A percentile compares a stretch with the other conserved stretches of the same genome.
These are phyloP conservation scores for Nicotiana tomentosiformis DNA, from an alignment of 257 asterid species.

Conservation along the genomic window DNA sequence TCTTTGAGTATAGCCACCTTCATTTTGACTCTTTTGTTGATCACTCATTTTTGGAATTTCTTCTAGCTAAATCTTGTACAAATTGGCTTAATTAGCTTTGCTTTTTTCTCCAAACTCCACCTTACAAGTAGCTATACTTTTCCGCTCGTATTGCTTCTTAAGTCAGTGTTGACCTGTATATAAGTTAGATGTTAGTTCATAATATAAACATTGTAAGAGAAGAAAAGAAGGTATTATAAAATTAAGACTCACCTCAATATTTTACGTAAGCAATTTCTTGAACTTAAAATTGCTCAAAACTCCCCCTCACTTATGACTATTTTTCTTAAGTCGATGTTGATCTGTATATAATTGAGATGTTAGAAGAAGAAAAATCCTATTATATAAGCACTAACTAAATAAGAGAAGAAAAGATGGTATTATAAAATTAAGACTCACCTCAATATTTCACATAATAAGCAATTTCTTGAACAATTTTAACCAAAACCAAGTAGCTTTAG, in stretches of 20 bases:
- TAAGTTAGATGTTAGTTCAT: neutral
- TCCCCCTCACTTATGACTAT: too few relatives aligned
- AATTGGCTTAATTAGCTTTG: neutral
- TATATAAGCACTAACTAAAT: neutral
- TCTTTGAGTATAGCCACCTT: neutral
- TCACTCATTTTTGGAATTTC: neutral
- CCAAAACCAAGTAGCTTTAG: neutral
- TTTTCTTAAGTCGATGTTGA: neutral
- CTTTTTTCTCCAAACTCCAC: neutral
- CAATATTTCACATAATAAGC: neutral
- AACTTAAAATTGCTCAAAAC: neutral
- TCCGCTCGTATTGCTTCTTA: neutral
- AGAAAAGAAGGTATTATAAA: neutral
- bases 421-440: neutral
- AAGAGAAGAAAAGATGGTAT: neutral
- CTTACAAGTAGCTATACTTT: neutral
- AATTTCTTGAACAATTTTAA: neutral
- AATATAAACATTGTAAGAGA: neutral
- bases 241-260: neutral
- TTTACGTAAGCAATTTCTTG: neutral
- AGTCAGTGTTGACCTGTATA: neutral
- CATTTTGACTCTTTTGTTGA: slow-evolving; percentile 1
- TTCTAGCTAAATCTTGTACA: neutral
- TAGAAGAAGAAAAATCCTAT: too few relatives aligned
- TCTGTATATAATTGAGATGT: neutral